Evolutionary conservation across 176 grass and related monocot genomes (phyloP).

Genomic region (Zea mays): Zm-B73-REFERENCE-NAM-5.0 NC_050098.1:221181001-221181500

Average conservation of each 20-base stretch:
- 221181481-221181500: no score
- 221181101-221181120: not conserved
- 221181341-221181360: not conserved
- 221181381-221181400: not conserved
- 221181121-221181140: not conserved
- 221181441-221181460: not conserved
- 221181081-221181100: constrained; percentile 21
- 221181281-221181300: constrained; percentile 87
- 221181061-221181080: not conserved
- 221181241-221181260: constrained; percentile 92
- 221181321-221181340: not conserved
- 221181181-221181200: not conserved
- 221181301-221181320: constrained; percentile 44
- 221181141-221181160: not conserved
- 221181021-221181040: no score
- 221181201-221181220: constrained; percentile 83
- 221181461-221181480: not conserved
- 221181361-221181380: not conserved
- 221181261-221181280: constrained; percentile 90
- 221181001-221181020: not conserved
- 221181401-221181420: not conserved
- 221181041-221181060: not conserved
- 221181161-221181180: not conserved
- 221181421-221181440: not conserved
- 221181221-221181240: constrained; percentile 92